phyloP scores from a whole-genome alignment of 1,284 basidiomycete genomes.

The Apiotrichum siamense region DNA sequence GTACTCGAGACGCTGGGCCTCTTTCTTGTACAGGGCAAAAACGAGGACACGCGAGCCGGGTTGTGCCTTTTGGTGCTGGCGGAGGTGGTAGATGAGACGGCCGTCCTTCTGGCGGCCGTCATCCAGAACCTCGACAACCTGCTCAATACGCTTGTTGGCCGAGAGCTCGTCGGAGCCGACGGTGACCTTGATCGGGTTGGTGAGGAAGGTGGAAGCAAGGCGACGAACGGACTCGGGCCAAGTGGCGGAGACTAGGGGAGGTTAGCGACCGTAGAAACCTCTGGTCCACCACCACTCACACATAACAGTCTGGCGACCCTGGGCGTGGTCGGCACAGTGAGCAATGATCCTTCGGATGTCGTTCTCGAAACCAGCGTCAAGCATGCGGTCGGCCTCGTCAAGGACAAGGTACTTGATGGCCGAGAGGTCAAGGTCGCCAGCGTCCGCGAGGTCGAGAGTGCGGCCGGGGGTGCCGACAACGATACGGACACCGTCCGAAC shows the following conservation, averaged over 20 bases:
- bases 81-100: constrained; percentile 62
- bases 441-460: constrained; percentile 80
- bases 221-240: constrained; percentile 96
- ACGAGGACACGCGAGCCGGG: constrained; percentile 65
- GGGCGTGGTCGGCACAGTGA: constrained; percentile 58
- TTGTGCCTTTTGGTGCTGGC: constrained; percentile 56
- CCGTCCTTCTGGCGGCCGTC: constrained; percentile 79
- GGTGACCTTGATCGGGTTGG: constrained; percentile 79
- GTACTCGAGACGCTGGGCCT: constrained; percentile 81
- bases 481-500: constrained; percentile 60
- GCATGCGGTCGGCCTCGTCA: constrained; percentile 97
- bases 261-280: not conserved
- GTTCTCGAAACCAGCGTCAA: constrained; percentile 98
- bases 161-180: constrained; percentile 93
- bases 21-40: constrained; percentile 97
- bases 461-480: constrained; percentile 93
- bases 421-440: constrained; percentile 75
- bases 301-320: constrained; percentile 81
- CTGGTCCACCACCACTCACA: constrained; percentile 57
- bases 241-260: constrained; percentile 84
- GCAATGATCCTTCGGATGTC: constrained; percentile 91
- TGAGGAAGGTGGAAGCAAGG: constrained; percentile 85
- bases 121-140: constrained; percentile 79
- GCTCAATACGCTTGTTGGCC: constrained; percentile 82
- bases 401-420: constrained; percentile 87